These are phyloP conservation scores for Boletus barrowsii DNA, from an alignment of 768 basidiomycete genomes.

Conservation along the genomic window DNA sequence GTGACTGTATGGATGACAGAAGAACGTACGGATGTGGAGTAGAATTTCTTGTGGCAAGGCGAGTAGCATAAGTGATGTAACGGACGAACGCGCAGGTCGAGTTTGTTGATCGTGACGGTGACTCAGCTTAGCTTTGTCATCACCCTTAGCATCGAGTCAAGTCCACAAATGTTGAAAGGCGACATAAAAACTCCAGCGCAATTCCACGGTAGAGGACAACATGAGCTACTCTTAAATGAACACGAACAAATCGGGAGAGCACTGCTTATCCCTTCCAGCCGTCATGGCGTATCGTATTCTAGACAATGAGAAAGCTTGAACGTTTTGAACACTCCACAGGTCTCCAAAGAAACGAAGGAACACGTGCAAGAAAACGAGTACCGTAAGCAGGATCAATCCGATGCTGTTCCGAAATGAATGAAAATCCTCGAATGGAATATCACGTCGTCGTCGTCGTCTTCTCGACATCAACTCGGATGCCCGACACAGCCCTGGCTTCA, in stretches of 20 bases:
- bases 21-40: conserved; percentile 54
- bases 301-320: conserved; percentile 16
- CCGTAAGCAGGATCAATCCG: conserved; percentile 26
- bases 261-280: conserved; percentile 13
- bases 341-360: conserved; percentile 6
- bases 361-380: conserved; percentile 22
- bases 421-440: conserved; percentile 9
- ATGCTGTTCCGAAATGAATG: conserved; percentile 23
- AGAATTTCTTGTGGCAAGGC: conserved; percentile 54
- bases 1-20: neutral
- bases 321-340: conserved; percentile 8
- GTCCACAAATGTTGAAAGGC: no score
- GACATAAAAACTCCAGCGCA: neutral
- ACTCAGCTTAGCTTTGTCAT: conserved; percentile 13
- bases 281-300: conserved; percentile 17
- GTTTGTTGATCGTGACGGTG: neutral
- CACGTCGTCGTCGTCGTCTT: conserved; percentile 53
- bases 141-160: no score
- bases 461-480: conserved; percentile 62
- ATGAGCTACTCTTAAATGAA: neutral
- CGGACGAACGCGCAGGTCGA: no score
- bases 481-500: conserved; percentile 23
- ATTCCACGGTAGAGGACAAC: neutral
- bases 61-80: conserved; percentile 16
- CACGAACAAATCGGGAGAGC: conserved; percentile 10